These are phyloP conservation scores for Mycosphaerella sp. DNA, from an alignment of 2,329 filamentous ascomycete species.

Conservation along the genomic window DNA sequence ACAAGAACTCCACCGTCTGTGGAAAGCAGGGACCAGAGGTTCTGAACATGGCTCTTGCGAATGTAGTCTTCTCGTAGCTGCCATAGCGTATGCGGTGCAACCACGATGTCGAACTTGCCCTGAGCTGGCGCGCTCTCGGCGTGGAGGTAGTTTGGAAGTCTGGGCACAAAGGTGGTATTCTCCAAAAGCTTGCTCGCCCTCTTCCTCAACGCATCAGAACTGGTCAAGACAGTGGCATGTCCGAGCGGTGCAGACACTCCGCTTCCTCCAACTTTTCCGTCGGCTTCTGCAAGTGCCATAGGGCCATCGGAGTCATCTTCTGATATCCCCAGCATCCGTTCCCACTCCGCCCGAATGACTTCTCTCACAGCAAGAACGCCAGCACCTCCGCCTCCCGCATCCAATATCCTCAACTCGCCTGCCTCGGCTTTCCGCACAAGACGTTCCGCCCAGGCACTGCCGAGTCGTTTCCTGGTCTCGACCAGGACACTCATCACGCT, in stretches of 20 bases:
- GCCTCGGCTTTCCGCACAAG: constrained; percentile 50
- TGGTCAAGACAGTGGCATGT: constrained; percentile 74
- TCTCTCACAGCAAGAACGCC: constrained; percentile 71
- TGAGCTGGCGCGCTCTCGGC: constrained; percentile 46
- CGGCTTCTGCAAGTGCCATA: constrained; percentile 29
- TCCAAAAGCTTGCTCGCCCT: constrained; percentile 71
- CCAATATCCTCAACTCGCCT: constrained; percentile 61
- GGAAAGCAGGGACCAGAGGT: constrained; percentile 81
- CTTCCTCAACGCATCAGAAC: constrained; percentile 65
- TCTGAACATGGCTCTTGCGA: constrained; percentile 73
- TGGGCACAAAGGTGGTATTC: constrained; percentile 85
- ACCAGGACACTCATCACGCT: constrained; percentile 61
- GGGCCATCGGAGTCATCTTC: constrained; percentile 13
- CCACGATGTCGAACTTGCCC: constrained; percentile 76
- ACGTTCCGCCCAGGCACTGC: constrained; percentile 62
- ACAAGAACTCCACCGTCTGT: constrained; percentile 81
- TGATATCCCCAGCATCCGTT: constrained; percentile 48
- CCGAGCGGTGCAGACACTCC: constrained; percentile 51
- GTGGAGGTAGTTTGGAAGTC: constrained; percentile 76
- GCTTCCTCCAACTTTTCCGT: constrained; percentile 36
- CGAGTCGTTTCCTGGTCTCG: constrained; percentile 67
- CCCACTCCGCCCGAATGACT: constrained; percentile 75
- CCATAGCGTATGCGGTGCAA: constrained; percentile 80
- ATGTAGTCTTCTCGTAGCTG: constrained; percentile 67
- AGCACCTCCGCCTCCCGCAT: constrained; percentile 68